These are phyloP conservation scores for Fusarium oligoseptatum DNA, from an alignment of 2,329 filamentous ascomycete genomes.

Conservation along the genomic window DNA sequence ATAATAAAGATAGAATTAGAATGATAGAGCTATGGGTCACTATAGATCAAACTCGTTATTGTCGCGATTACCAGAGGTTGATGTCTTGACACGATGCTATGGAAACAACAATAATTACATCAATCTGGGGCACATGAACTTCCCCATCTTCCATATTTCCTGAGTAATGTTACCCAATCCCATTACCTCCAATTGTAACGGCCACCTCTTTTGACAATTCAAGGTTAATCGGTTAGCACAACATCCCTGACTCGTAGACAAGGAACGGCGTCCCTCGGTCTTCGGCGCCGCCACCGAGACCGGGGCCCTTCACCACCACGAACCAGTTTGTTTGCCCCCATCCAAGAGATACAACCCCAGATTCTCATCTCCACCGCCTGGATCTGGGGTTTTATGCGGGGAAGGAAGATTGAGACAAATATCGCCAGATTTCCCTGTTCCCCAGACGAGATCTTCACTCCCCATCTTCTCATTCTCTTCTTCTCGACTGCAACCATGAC, in stretches of 20 bases:
- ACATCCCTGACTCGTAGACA: not conserved
- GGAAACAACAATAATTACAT: not conserved
- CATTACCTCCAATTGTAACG: not conserved
- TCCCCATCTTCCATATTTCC: not conserved
- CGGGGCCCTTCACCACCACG: slow-evolving; percentile 3
- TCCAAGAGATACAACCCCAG: slow-evolving; percentile 18
- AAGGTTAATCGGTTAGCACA: not conserved
- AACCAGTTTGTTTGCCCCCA: slow-evolving; percentile 15
- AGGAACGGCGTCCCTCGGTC: slow-evolving; percentile 20
- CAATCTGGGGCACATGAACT: not conserved
- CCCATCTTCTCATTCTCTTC: not conserved
- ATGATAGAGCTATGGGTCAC: not conserved
- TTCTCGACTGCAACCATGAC: slow-evolving; percentile 19
- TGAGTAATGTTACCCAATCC: not conserved
- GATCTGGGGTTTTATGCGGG: slow-evolving; percentile 34
- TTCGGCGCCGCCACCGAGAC: slow-evolving; percentile 34
- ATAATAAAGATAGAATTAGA: too few relatives aligned
- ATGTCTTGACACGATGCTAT: not conserved
- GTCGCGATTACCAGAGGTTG: not conserved
- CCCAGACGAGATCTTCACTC: not conserved
- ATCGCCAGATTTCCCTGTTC: slow-evolving; percentile 20
- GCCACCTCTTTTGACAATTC: not conserved
- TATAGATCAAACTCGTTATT: not conserved
- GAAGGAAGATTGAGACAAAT: slow-evolving; percentile 31
- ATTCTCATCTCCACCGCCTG: not conserved